Evolutionary conservation across 2,329 filamentous ascomycete genomes (phyloP).

Genomic region (Stagonosporopsis vannaccii): DNA sequence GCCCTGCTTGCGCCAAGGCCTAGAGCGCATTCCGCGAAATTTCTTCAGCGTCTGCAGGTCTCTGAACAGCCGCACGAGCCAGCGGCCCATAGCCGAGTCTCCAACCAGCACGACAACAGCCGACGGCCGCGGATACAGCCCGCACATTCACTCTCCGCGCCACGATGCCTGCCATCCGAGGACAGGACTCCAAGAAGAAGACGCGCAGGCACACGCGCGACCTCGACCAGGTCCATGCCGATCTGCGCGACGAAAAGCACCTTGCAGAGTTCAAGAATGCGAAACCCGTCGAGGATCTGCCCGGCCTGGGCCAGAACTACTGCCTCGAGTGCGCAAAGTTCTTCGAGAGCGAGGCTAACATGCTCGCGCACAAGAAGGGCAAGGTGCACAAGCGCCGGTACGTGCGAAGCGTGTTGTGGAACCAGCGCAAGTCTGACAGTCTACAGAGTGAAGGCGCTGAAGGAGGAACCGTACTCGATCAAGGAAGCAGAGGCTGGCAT

Average conservation of each 20-base stretch:
- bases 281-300: conserved; percentile 85
- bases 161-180: conserved; percentile 60
- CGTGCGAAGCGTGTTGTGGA: conserved; percentile 15
- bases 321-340: conserved; percentile 95
- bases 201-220: conserved; percentile 69
- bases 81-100: conserved; percentile 33
- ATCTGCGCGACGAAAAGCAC: conserved; percentile 80
- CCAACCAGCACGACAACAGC: conserved; percentile 31
- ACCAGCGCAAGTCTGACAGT: conserved; percentile 17
- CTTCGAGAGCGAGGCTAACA: conserved; percentile 85
- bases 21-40: conserved; percentile 22
- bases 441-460: conserved; percentile 77
- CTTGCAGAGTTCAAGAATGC: conserved; percentile 78
- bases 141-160: conserved; percentile 17
- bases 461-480: conserved; percentile 85
- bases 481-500: conserved; percentile 83
- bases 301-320: conserved; percentile 84
- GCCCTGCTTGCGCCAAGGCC: conserved; percentile 21
- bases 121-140: conserved; percentile 38
- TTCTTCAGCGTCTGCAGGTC: conserved; percentile 25
- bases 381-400: conserved; percentile 94
- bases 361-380: conserved; percentile 78
- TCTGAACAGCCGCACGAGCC: conserved; percentile 30
- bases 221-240: conserved; percentile 88
- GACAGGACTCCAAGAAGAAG: conserved; percentile 58